A percentile compares a stretch with the other conserved stretches of the same genome.
These are phyloP conservation scores for Raddia distichophylla DNA, from an alignment of 176 grass and related monocot species.

Conservation along the genomic window DNA sequence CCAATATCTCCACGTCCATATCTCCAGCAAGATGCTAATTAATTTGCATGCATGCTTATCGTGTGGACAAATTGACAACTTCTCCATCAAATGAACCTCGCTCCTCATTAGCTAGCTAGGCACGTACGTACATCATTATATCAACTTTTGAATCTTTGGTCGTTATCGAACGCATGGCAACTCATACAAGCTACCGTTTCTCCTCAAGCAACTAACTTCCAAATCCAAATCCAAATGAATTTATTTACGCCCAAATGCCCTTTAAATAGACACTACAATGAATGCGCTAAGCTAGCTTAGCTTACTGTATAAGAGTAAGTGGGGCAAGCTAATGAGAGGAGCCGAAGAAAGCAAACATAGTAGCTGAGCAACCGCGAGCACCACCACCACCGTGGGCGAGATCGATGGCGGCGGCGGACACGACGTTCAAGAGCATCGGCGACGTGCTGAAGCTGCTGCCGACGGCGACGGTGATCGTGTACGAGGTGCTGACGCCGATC, in stretches of 20 bases:
- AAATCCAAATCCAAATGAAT: not conserved
- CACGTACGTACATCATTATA: not conserved
- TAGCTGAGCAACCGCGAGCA: not conserved
- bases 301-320: not conserved
- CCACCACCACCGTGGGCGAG: not conserved
- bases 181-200: slow-evolving; percentile 1
- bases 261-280: slow-evolving; percentile 1
- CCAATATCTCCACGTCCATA: not conserved
- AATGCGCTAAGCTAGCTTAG: not conserved
- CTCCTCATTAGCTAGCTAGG: not conserved
- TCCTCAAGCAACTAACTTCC: slow-evolving; percentile 24
- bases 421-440: slow-evolving; percentile 56
- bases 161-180: not conserved
- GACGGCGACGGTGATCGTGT: slow-evolving; percentile 68
- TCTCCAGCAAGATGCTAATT: not conserved
- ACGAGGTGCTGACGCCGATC: slow-evolving; percentile 70
- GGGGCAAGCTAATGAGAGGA: slow-evolving; percentile 1
- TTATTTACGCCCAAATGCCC: slow-evolving; percentile 8
- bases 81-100: not conserved
- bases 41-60: slow-evolving; percentile 8
- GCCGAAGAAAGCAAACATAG: not conserved
- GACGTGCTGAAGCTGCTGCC: slow-evolving; percentile 76
- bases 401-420: slow-evolving; percentile 35
- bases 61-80: not conserved
- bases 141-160: not conserved